Percentiles rank a stretch among this genome's conserved stretches.
These are phyloP conservation scores for Backusella circina DNA, from an alignment of 192 early-diverging fungal genomes.

Conservation along the genomic window DNA sequence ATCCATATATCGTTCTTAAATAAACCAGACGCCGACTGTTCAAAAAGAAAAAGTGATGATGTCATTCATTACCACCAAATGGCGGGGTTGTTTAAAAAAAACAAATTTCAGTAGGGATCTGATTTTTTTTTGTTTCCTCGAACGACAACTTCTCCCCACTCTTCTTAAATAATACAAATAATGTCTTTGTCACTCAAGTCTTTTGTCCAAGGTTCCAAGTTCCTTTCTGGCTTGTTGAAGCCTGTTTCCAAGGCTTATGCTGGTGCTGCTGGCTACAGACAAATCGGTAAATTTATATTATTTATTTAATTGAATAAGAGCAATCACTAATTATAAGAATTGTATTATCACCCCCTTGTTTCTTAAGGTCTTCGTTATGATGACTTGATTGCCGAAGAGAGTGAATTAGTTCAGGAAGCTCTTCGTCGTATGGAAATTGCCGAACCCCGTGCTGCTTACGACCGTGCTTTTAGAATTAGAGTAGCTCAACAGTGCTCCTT, in stretches of 20 bases:
- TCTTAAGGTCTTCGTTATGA: conserved; percentile 80
- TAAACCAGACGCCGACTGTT: neutral
- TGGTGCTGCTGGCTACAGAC: conserved; percentile 65
- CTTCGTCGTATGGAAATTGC: conserved; percentile 69
- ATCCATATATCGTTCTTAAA: neutral
- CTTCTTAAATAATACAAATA: neutral
- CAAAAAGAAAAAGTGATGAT: neutral
- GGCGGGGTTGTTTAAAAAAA: conserved; percentile 4
- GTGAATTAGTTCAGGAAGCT: conserved; percentile 75
- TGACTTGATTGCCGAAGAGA: conserved; percentile 88
- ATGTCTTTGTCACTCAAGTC: conserved; percentile 44
- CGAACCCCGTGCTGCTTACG: conserved; percentile 50
- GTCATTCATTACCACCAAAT: neutral
- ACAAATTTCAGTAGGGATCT: conserved; percentile 4
- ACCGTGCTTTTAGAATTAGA: conserved; percentile 78
- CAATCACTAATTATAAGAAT: neutral
- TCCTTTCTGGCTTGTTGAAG: conserved; percentile 46
- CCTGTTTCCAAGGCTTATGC: conserved; percentile 66
- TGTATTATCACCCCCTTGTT: conserved; percentile 2
- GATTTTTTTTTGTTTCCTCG: conserved; percentile 4
- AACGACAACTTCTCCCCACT: conserved; percentile 2
- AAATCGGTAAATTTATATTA: conserved; percentile 49
- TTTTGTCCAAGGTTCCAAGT: conserved; percentile 50
- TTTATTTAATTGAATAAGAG: neutral
- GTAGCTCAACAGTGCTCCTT: conserved; percentile 75